These are phyloP conservation scores for Penicillium pulvis DNA, from an alignment of 495 filamentous ascomycete genomes.

Conservation along the genomic window DNA sequence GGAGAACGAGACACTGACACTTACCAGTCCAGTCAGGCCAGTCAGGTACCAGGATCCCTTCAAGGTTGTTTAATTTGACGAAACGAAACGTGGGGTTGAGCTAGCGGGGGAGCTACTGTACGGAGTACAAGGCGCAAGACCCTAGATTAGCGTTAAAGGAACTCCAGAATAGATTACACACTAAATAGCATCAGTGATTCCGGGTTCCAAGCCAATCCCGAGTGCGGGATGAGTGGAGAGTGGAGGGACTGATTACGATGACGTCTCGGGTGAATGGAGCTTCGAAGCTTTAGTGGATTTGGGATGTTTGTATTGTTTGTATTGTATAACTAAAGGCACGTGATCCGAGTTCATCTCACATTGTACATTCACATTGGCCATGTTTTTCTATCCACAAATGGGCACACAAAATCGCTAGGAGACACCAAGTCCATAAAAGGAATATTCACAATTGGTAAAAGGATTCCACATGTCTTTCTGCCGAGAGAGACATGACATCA, in stretches of 20 bases:
- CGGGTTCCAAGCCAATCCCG: neutral
- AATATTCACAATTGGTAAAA: slow-evolving; percentile 45
- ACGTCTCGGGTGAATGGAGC: slow-evolving; percentile 48
- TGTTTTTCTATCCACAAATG: slow-evolving; percentile 32
- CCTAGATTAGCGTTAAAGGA: neutral
- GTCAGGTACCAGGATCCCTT: neutral
- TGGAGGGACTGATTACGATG: slow-evolving; percentile 14
- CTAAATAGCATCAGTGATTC: neutral
- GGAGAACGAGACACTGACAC: neutral
- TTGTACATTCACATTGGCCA: slow-evolving; percentile 26
- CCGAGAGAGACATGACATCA: slow-evolving; percentile 10
- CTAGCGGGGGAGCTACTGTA: neutral
- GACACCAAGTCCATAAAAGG: slow-evolving; percentile 23
- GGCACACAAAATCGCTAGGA: slow-evolving; percentile 23
- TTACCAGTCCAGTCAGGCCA: neutral
- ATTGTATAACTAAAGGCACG: slow-evolving; percentile 11
- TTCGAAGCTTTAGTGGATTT: slow-evolving; percentile 3
- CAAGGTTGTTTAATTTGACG: neutral
- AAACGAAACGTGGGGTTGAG: neutral
- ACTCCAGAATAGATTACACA: neutral
- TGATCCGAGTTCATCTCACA: slow-evolving; percentile 16
- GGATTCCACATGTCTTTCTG: slow-evolving; percentile 25
- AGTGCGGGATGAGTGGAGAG: slow-evolving; percentile 3
- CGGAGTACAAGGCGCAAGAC: neutral
- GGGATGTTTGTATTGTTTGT: slow-evolving; percentile 2